A percentile compares a stretch with the other conserved stretches of the same genome.
Conservation (phyloP, 805 yeast genomes). For the Debaryomyces prosopidis region DNA sequence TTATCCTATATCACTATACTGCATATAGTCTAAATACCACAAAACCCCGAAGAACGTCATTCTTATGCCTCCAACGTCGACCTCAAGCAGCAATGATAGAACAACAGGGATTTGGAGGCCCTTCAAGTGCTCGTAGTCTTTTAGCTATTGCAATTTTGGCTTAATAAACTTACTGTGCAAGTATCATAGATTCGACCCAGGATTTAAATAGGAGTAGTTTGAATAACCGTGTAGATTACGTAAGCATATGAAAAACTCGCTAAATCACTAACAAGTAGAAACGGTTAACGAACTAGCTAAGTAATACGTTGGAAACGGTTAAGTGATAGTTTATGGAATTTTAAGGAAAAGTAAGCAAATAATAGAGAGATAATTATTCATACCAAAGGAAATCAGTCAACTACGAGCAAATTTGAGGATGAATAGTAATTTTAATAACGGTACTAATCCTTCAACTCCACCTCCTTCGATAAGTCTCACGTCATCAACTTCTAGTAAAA, state of each 20-base stretch:
- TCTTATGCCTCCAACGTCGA: background rate
- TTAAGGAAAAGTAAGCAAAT: background rate
- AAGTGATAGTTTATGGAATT: background rate
- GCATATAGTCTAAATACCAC: background rate
- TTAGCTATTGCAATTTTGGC: background rate
- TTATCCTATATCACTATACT: background rate
- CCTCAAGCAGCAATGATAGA: background rate
- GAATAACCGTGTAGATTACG: background rate
- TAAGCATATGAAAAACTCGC: background rate
- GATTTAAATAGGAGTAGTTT: background rate
- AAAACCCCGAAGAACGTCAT: background rate
- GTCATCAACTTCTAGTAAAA: conserved; percentile 24
- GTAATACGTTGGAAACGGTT: no score
- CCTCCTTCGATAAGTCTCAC: conserved; percentile 34
- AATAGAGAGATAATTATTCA: background rate
- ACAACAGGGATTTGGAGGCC: background rate
- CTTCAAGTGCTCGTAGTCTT: background rate
- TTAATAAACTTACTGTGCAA: background rate
- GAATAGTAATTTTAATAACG: conserved; percentile 7
- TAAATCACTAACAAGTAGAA: background rate
- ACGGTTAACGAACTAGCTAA: no score
- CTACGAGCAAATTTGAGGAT: conserved; percentile 1
- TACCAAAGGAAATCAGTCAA: background rate
- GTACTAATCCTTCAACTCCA: conserved; percentile 17
- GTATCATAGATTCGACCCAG: background rate